Percentiles rank a stretch among this genome's conserved stretches.
Conservation (phyloP, 306 rosid genomes). For the Pyrus pyrifolia region DNA sequence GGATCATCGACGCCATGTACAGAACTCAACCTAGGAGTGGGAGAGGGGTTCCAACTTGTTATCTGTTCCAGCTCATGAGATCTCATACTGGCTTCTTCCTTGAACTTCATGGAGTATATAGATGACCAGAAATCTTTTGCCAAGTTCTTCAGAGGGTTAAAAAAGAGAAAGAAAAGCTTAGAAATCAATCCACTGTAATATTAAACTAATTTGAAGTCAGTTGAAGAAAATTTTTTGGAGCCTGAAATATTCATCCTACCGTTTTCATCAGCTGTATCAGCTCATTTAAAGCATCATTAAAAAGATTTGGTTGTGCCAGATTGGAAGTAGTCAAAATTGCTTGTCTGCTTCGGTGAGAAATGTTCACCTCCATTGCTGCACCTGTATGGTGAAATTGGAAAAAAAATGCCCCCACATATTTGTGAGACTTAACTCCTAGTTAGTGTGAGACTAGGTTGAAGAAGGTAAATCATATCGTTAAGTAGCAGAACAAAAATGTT, state of each 20-base stretch:
- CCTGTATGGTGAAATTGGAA: constrained; percentile 40
- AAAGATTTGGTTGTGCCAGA: constrained; percentile 68
- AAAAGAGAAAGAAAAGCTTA: background rate
- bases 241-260: constrained; percentile 28
- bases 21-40: constrained; percentile 83
- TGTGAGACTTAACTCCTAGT: background rate
- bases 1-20: constrained; percentile 81
- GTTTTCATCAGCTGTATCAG: constrained; percentile 67
- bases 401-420: background rate
- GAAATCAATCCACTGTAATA: background rate
- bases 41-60: constrained; percentile 68
- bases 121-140: constrained; percentile 92
- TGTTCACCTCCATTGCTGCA: constrained; percentile 80
- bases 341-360: constrained; percentile 82
- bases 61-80: constrained; percentile 54
- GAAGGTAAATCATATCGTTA: background rate
- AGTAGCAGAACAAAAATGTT: background rate
- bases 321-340: constrained; percentile 67
- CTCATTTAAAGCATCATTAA: constrained; percentile 63
- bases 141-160: constrained; percentile 46
- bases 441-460: background rate
- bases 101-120: constrained; percentile 69
- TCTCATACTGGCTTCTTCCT: constrained; percentile 57
- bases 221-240: background rate
- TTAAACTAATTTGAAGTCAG: background rate